Base-by-base conservation (phyloP, 2,329 filamentous ascomycete species). In the Hymenoscyphus occultus region DNA sequence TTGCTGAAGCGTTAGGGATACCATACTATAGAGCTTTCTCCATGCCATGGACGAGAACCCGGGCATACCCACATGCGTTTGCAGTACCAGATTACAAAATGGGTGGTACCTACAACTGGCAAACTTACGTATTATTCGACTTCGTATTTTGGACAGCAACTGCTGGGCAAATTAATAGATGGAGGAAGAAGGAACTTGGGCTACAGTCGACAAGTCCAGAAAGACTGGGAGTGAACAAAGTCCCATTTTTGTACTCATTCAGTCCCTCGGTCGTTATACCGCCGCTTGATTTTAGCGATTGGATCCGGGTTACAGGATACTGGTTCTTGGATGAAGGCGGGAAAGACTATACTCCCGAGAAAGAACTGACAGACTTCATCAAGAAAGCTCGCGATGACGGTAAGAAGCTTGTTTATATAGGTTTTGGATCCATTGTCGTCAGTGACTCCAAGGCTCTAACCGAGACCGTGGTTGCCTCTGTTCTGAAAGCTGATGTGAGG, bases 211-310 rank as follows among this genome's bases (percentile, higher is more conserved):
- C 95, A 1, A 92, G 82, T 65, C 80, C 97, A 56, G 91, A 95
- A 75, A 96, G 93, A 79, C 87, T 99, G 86, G 93, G 97, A 78
- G 89, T 91, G 1, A 97, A 97, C 80, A 96, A 96, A 76, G 92
- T 97, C n/a, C 95, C 95, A 0, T 99, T 99, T 77, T 78, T 99
- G 57, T 99, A 99, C 81, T 98, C 97, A 78, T 98, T 97, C 77
- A 96, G 92, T 64, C 92, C 93, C 0, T 90, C 87, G 12, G 95
- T 99, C 13, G 95, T 99, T n/a, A 87, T 91, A 1, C 94, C 93
- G 35, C 95, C 95, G 16, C 82, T 97, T 1, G 95, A 99, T 78
- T 99, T 93, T 78, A 94, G 92, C 54, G 95, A 98, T 77, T 99
- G 95, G 95, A 95, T 99, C 76, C 87, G 92, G 56, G 92, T 98